Evolutionary conservation across 106 monocot species (phyloP).

Genomic region (Apostasia ramifera): DNA sequence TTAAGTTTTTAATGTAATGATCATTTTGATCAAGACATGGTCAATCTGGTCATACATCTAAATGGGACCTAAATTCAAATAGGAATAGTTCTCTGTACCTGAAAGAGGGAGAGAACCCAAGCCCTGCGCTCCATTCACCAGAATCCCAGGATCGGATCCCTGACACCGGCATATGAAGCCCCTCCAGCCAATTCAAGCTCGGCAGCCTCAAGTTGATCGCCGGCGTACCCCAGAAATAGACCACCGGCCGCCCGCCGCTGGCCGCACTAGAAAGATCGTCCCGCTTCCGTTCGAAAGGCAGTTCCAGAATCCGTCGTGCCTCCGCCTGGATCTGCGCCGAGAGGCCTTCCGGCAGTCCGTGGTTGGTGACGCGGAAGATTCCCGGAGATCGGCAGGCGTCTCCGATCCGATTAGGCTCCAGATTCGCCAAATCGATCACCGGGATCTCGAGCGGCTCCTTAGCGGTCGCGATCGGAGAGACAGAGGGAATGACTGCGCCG

Average conservation of each 20-base stretch:
- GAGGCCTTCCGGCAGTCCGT: slow-evolving; percentile 40
- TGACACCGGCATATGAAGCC: slow-evolving; percentile 26
- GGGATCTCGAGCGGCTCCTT: slow-evolving; percentile 17
- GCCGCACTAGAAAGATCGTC: background rate
- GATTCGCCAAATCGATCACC: slow-evolving; percentile 20
- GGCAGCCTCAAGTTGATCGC: slow-evolving; percentile 5
- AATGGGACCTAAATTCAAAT: too few species aligned
- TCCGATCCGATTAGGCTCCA: slow-evolving; percentile 13
- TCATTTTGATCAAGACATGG: too few species aligned
- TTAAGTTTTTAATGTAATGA: too few species aligned
- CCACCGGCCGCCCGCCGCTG: background rate
- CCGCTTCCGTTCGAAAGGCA: slow-evolving; percentile 36
- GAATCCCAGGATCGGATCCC: background rate
- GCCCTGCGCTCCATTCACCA: background rate
- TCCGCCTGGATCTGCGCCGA: slow-evolving; percentile 9
- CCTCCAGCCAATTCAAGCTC: slow-evolving; percentile 48
- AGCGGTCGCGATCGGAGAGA: too few species aligned
- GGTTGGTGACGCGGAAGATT: slow-evolving; percentile 46
- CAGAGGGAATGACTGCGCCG: background rate
- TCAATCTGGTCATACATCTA: too few species aligned
- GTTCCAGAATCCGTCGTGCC: slow-evolving; percentile 18
- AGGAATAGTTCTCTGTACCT: background rate
- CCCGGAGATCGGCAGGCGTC: slow-evolving; percentile 32
- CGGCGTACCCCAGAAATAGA: slow-evolving; percentile 51
- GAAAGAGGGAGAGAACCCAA: background rate